These are phyloP conservation scores for Erodium trifolium DNA, from an alignment of 441 rosid genomes.

Conservation along the genomic window DNA sequence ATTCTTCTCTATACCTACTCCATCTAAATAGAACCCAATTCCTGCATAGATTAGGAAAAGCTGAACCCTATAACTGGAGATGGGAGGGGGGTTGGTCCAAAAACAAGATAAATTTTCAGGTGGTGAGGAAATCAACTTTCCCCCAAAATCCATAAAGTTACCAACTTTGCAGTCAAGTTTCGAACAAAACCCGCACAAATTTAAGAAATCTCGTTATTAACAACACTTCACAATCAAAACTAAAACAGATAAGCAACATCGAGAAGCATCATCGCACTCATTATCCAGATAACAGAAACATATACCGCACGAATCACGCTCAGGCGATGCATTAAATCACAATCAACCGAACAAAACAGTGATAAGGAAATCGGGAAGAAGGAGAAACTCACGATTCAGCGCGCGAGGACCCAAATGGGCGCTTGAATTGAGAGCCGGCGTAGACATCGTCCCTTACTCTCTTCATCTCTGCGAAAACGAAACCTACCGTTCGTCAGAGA, in stretches of 20 bases:
- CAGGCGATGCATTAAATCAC: background rate
- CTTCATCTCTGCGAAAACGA: constrained; percentile 6
- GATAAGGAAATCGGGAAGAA: background rate
- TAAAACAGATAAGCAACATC: background rate
- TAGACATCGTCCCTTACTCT: constrained; percentile 5
- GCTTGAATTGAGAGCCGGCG: constrained; percentile 5
- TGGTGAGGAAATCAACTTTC: background rate
- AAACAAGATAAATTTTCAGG: background rate
- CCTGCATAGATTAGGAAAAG: background rate
- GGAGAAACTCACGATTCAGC: constrained; percentile 6
- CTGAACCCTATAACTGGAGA: background rate
- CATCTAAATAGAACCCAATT: background rate
- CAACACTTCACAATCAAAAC: too few species aligned
- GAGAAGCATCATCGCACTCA: background rate
- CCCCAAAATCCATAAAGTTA: background rate
- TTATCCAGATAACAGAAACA: background rate
- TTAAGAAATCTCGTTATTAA: too few species aligned
- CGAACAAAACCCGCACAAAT: background rate
- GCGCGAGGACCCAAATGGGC: constrained; percentile 6
- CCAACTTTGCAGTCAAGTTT: background rate
- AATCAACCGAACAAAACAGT: background rate
- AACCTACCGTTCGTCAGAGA: background rate
- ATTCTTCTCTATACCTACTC: background rate
- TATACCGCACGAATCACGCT: background rate
- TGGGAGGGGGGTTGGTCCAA: too few species aligned